Conservation (phyloP, 495 filamentous ascomycete genomes). For the Annulohypoxylon moriforme region DNA sequence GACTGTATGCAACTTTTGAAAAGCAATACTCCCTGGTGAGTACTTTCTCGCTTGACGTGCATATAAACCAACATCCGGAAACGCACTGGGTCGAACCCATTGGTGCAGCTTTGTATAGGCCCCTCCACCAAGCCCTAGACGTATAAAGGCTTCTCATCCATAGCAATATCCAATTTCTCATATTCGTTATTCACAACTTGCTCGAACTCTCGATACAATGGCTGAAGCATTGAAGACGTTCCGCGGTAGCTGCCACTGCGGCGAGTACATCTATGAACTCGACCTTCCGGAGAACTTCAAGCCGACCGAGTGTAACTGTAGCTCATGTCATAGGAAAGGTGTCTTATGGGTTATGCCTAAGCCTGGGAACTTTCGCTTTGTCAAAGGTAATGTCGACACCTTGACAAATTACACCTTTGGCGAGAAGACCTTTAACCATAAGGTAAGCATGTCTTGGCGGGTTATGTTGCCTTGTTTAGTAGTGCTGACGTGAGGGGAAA, state of each 20-base stretch:
- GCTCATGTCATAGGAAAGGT: conserved; percentile 61
- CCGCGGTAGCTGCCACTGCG: conserved; percentile 69
- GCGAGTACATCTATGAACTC: conserved; percentile 59
- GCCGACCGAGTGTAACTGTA: conserved; percentile 61
- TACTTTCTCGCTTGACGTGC: background rate
- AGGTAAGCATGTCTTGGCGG: conserved; percentile 38
- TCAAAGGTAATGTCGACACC: conserved; percentile 54
- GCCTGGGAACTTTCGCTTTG: conserved; percentile 47
- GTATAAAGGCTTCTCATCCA: background rate
- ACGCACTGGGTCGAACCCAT: background rate
- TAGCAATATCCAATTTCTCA: background rate
- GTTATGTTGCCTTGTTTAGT: background rate
- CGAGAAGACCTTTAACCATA: conserved; percentile 46
- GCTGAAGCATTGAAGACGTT: conserved; percentile 56
- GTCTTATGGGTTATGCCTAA: conserved; percentile 53
- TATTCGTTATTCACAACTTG: background rate
- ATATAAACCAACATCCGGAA: background rate
- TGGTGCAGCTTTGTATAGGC: background rate
- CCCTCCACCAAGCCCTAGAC: background rate
- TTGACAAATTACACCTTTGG: conserved; percentile 55
- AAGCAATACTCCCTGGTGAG: background rate
- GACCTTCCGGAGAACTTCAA: conserved; percentile 56
- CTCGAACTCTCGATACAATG: conserved; percentile 26
- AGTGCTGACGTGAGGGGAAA: conserved; percentile 24
- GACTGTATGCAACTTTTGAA: background rate